Conservation (phyloP, 176 grass and related monocot genomes). For the Lolium multiflorum region DNA sequence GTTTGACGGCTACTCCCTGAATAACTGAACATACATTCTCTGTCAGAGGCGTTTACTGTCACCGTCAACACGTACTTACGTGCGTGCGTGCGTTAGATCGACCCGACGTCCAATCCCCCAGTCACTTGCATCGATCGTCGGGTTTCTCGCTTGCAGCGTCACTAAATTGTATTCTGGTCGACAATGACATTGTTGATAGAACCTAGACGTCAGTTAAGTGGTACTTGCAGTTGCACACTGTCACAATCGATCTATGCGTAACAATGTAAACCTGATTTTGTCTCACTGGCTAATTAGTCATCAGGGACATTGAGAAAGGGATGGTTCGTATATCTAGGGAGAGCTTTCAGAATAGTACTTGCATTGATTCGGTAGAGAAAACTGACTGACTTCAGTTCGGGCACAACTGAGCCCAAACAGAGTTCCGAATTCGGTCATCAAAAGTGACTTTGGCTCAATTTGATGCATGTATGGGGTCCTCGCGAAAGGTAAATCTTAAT, state of each 20-base stretch:
- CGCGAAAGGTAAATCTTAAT: neutral
- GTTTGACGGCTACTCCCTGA: neutral
- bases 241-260: neutral
- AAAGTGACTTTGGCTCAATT: neutral
- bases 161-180: neutral
- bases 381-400: neutral
- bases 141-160: neutral
- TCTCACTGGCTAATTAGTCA: neutral
- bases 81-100: neutral
- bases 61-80: neutral
- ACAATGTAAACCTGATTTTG: neutral
- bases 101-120: neutral
- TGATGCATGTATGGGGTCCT: neutral
- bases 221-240: neutral
- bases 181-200: neutral
- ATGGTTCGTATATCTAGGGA: neutral
- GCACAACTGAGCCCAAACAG: neutral
- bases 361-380: neutral
- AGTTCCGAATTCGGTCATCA: neutral
- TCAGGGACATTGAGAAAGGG: neutral
- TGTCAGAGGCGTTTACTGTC: constrained; percentile 23
- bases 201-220: neutral
- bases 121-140: neutral
- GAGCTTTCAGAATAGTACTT: neutral
- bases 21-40: neutral